Evolutionary conservation across 2,329 filamentous ascomycete species (phyloP).

Genomic region (Remersonia thermophila): DNA sequence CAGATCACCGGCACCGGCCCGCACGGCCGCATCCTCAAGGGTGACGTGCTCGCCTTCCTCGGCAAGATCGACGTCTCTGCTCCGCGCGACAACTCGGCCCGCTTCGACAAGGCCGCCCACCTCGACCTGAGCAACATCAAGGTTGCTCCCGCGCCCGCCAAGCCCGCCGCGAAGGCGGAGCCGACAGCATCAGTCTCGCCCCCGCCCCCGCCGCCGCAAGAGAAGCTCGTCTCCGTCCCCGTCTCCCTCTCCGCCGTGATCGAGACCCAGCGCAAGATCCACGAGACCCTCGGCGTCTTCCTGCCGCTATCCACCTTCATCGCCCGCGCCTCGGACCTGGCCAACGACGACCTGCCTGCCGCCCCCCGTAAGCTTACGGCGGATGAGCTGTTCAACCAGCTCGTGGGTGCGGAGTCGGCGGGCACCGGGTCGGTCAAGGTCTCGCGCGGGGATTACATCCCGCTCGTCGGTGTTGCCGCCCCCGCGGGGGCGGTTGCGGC

Average conservation of each 20-base stretch:
- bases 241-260: constrained; percentile 70
- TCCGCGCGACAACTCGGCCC: constrained; percentile 56
- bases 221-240: constrained; percentile 54
- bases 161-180: constrained; percentile 25
- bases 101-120: constrained; percentile 64
- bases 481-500: constrained; percentile 25
- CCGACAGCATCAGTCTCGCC: constrained; percentile 17
- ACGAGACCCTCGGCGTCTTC: constrained; percentile 64
- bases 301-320: constrained; percentile 82
- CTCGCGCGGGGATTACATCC: constrained; percentile 53
- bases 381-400: constrained; percentile 78
- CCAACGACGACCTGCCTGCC: constrained; percentile 73
- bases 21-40: constrained; percentile 80
- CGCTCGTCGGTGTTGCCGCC: constrained; percentile 51
- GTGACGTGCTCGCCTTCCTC: constrained; percentile 82
- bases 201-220: constrained; percentile 30
- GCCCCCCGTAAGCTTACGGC: constrained; percentile 54
- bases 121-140: constrained; percentile 96
- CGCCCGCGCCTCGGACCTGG: constrained; percentile 68
- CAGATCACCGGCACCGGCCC: constrained; percentile 84
- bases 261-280: constrained; percentile 68
- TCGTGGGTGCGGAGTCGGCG: constrained; percentile 51
- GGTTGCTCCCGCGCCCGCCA: constrained; percentile 48
- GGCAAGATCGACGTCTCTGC: constrained; percentile 63
- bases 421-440: constrained; percentile 14